These are phyloP conservation scores for Lachnellula hyalina DNA, from an alignment of 2,329 filamentous ascomycete species.

Conservation along the genomic window DNA sequence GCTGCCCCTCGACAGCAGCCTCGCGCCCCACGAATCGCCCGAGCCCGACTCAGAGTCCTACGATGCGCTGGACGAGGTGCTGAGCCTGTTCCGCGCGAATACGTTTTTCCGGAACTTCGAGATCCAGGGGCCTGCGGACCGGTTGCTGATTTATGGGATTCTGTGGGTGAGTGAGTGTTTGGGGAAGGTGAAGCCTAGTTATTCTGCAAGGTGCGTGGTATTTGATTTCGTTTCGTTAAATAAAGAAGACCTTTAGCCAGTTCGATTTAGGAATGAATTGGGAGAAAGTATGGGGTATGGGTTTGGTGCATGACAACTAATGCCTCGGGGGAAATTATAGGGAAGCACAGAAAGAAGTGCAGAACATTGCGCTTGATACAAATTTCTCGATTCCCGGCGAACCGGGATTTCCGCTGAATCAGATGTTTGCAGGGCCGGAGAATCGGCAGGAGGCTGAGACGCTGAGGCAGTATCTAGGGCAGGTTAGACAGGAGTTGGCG, in stretches of 20 bases:
- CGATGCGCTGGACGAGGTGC: conserved; percentile 91
- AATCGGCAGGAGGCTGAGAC: conserved; percentile 87
- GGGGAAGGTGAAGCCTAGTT: conserved; percentile 74
- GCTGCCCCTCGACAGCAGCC: conserved; percentile 53
- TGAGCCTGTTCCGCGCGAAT: conserved; percentile 92
- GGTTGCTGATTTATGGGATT: conserved; percentile 94
- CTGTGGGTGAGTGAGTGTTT: conserved; percentile 90
- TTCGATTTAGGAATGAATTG: background rate
- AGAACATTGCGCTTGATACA: conserved; percentile 83
- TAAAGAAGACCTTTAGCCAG: background rate
- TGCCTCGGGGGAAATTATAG: conserved; percentile 17
- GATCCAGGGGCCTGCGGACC: conserved; percentile 92
- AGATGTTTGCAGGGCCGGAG: conserved; percentile 87
- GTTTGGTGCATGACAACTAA: background rate
- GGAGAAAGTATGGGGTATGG: background rate
- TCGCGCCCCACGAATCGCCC: conserved; percentile 46
- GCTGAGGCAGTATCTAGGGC: conserved; percentile 81
- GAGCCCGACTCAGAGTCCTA: conserved; percentile 90
- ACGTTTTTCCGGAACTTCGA: conserved; percentile 99
- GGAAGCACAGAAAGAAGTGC: conserved; percentile 66
- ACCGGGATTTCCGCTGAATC: conserved; percentile 87
- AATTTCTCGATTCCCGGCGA: conserved; percentile 95
- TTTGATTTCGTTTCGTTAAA: background rate
- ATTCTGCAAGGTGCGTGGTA: conserved; percentile 52
- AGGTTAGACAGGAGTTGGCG: conserved; percentile 90